Evolutionary conservation across 192 early-diverging fungal genomes (phyloP), one percentile per base, ranked within the genome.

Genomic region (Neocallimastix lanati): DNA sequence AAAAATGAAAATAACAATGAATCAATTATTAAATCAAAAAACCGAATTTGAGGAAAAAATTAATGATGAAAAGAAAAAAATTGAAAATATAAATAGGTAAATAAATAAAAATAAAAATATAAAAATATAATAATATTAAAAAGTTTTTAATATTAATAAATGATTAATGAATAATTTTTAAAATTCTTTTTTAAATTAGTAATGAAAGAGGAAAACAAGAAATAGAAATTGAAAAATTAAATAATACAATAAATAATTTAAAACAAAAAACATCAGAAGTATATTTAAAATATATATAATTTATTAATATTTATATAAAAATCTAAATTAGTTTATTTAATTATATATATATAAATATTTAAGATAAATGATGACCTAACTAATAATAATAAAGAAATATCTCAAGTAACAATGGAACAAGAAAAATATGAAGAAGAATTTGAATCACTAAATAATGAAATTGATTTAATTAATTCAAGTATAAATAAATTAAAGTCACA

Each of bases 401-500:
- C 9, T 3, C 50, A 67, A 67, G 25, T 67, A 4, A n/a, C 6
- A 67, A 67, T 9, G 9, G 25, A 83, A 18, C 78, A 81, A 28
- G 80, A 78, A 21, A 82, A 88, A 37, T 79, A 83, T 21, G 81
- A 86, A 81, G 81, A 78, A 77, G 33, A 81, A 76, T 28, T 80
- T 77, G 28, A 79, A 67, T 28, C 78, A 40, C 28, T 81, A 67
- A 12, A 82, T 81, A 79, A 67, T 77, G 80, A 80, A 80, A 82
- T 80, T 76, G 25, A 29, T 25, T 40, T 30, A 77, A 76, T 16
- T 79, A 85, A 77, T 78, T 78, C 35, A 80, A 87, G 76, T 76
- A 82, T 93, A 29, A 79, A 83, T 28, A 80, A 90, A 9, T 82
- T 97, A 78, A 77, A 83, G 58, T 84, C 84, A 16, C 91, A 92